These are phyloP conservation scores for Suillus fuscotomentosus DNA, from an alignment of 768 basidiomycete genomes.

Conservation along the genomic window DNA sequence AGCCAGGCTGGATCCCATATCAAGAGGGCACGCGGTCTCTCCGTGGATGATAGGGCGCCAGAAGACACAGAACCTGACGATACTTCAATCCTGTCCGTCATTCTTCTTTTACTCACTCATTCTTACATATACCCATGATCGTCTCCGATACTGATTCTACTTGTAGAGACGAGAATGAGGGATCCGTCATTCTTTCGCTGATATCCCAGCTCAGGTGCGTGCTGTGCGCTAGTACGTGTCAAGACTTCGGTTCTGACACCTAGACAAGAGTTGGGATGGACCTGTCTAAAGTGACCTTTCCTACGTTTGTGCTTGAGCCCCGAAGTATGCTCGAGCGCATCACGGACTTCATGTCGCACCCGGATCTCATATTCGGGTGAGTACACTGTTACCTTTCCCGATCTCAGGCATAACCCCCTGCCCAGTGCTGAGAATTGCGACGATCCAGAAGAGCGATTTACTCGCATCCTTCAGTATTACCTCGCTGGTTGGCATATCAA, in stretches of 20 bases:
- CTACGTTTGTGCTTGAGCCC: slow-evolving; percentile 95
- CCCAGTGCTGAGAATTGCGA: slow-evolving; percentile 74
- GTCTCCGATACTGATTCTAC: slow-evolving; percentile 34
- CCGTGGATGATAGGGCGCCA: slow-evolving; percentile 67
- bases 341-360: slow-evolving; percentile 99
- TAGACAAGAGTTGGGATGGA: slow-evolving; percentile 88
- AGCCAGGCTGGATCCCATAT: slow-evolving; percentile 64
- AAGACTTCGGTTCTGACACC: neutral
- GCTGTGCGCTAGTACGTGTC: slow-evolving; percentile 1
- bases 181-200: slow-evolving; percentile 81
- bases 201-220: slow-evolving; percentile 86
- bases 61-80: slow-evolving; percentile 88
- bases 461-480: slow-evolving; percentile 90
- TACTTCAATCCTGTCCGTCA: slow-evolving; percentile 80
- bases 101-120: slow-evolving; percentile 16
- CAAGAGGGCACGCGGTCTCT: slow-evolving; percentile 65
- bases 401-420: slow-evolving; percentile 8
- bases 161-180: slow-evolving; percentile 86
- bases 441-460: slow-evolving; percentile 87
- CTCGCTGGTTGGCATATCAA: slow-evolving; percentile 99
- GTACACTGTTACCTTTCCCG: slow-evolving; percentile 27
- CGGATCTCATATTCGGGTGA: slow-evolving; percentile 94
- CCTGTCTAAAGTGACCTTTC: slow-evolving; percentile 90
- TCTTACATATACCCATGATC: slow-evolving; percentile 30
- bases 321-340: slow-evolving; percentile 97